A percentile compares a stretch with the other conserved stretches of the same genome.
phyloP scores from a whole-genome alignment of 2,329 filamentous ascomycete genomes.

The Pseudocercospora fuligena region DNA sequence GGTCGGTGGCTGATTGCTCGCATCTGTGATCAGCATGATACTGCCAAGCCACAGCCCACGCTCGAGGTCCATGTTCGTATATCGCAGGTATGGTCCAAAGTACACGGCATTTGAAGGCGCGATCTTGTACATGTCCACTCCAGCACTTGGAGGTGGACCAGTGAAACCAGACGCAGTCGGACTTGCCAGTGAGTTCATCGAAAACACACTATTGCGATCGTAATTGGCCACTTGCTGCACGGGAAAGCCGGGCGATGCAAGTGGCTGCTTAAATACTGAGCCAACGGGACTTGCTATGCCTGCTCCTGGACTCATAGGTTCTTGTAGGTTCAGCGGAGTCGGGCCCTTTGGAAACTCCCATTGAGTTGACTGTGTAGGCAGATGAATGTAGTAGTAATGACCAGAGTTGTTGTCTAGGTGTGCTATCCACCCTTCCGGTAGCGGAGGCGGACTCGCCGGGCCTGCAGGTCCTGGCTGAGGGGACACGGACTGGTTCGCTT shows the following conservation, averaged over 20 bases:
- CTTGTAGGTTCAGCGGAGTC: conserved; percentile 83
- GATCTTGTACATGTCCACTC: conserved; percentile 92
- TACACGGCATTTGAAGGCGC: conserved; percentile 95
- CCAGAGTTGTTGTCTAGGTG: conserved; percentile 94
- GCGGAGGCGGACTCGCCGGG: conserved; percentile 83
- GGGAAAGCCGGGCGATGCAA: conserved; percentile 81
- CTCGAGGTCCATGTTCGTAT: conserved; percentile 96
- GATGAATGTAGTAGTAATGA: conserved; percentile 98
- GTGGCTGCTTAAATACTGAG: conserved; percentile 64
- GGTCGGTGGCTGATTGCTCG: conserved; percentile 81
- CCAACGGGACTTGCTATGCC: conserved; percentile 51
- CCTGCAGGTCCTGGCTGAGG: conserved; percentile 48
- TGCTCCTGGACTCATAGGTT: conserved; percentile 81
- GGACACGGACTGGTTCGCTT: conserved; percentile 36
- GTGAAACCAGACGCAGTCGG: conserved; percentile 82
- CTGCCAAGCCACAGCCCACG: conserved; percentile 89
- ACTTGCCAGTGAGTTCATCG: conserved; percentile 73
- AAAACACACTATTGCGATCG: conserved; percentile 78
- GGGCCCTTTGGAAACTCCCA: conserved; percentile 99
- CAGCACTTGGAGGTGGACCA: conserved; percentile 84
- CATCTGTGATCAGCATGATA: conserved; percentile 90
- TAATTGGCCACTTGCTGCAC: conserved; percentile 78
- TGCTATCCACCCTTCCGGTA: conserved; percentile 98
- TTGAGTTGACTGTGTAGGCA: conserved; percentile 92
- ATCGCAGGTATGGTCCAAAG: conserved; percentile 93